phyloP scores from a whole-genome alignment of 2,329 filamentous ascomycete species.

The Aspergillus awamori region DNA sequence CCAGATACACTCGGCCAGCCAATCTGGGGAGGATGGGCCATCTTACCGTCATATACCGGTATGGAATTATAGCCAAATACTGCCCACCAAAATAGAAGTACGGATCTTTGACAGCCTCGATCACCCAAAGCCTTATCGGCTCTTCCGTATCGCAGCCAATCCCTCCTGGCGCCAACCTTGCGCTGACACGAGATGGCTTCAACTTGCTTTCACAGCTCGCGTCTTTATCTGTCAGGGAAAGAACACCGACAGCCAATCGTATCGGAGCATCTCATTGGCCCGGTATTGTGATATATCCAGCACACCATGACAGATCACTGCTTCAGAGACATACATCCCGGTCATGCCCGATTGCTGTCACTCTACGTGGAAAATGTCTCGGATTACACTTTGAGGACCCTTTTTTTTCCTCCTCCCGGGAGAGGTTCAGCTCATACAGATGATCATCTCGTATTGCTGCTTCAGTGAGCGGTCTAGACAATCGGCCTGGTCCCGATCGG shows the following conservation, averaged over 20 bases:
- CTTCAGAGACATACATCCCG: neutral
- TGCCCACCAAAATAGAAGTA: neutral
- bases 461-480: neutral
- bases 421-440: neutral
- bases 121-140: neutral
- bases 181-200: neutral
- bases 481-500: neutral
- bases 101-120: neutral
- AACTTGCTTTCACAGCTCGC: neutral
- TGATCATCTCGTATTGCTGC: constrained; percentile 6
- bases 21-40: neutral
- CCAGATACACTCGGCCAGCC: neutral
- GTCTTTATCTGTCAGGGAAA: constrained; percentile 4
- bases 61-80: no score
- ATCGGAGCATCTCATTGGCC: neutral
- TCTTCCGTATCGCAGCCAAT: neutral
- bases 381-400: neutral
- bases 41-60: neutral
- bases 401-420: neutral
- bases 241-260: neutral
- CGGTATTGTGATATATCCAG: neutral
- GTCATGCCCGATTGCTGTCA: constrained; percentile 1
- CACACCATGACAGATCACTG: constrained; percentile 9
- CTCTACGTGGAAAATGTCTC: neutral
- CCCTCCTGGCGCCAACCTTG: constrained; percentile 1